Percentiles rank a stretch among this genome's conserved stretches.
These are phyloP conservation scores for Heterobasidion irregulare DNA, from an alignment of 1,284 basidiomycete genomes.

Conservation along the genomic window DNA sequence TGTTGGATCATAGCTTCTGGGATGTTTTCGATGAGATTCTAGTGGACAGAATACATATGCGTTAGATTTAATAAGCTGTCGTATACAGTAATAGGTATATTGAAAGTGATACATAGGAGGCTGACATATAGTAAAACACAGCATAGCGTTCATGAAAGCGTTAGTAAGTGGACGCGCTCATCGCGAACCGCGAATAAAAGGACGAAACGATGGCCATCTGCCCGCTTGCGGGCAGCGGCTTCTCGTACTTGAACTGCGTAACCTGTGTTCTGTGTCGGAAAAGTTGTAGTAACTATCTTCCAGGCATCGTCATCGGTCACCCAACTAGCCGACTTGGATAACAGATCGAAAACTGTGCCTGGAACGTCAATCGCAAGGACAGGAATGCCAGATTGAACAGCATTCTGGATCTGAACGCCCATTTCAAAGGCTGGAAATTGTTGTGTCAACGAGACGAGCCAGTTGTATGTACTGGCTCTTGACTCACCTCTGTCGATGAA, in stretches of 20 bases:
- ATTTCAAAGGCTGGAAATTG: conserved; percentile 50
- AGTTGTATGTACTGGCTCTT: background rate
- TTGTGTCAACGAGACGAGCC: background rate
- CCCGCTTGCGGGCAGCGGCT: conserved; percentile 47
- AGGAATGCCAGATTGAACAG: conserved; percentile 51
- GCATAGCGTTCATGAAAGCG: conserved; percentile 19
- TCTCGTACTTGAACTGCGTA: conserved; percentile 65
- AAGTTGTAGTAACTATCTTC: conserved; percentile 45
- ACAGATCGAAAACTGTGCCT: conserved; percentile 46
- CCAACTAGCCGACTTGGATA: conserved; percentile 54
- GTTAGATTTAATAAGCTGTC: too few relatives aligned
- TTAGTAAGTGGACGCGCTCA: conserved; percentile 58
- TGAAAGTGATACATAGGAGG: too few relatives aligned
- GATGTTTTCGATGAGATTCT: too few relatives aligned
- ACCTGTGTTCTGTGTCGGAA: conserved; percentile 45
- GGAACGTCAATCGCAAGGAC: conserved; percentile 68
- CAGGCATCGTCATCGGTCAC: conserved; percentile 67
- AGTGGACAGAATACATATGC: too few relatives aligned
- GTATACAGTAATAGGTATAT: too few relatives aligned
- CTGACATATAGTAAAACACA: background rate
- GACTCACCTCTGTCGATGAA: conserved; percentile 57
- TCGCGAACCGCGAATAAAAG: conserved; percentile 64
- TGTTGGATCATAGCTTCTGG: too few relatives aligned
- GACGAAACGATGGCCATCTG: conserved; percentile 54
- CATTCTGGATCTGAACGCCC: conserved; percentile 42